These are phyloP conservation scores for Phragmites australis DNA, from an alignment of 176 grass and related monocot species.

Conservation along the genomic window DNA sequence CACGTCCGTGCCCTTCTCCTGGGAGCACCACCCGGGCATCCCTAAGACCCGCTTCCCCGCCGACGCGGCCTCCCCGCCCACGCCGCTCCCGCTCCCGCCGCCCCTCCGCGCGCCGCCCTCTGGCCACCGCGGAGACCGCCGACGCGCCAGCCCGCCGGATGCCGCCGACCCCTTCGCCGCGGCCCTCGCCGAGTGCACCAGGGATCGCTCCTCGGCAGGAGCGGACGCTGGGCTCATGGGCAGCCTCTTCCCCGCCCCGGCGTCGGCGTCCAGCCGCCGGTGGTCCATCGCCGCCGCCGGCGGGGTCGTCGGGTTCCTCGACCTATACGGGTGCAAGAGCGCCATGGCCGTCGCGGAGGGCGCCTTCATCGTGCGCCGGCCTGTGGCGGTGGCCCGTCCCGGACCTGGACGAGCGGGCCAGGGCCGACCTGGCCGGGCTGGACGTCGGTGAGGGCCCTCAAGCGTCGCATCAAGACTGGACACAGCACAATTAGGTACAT, in stretches of 20 bases:
- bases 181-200: constrained; percentile 54
- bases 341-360: constrained; percentile 57
- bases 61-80: neutral
- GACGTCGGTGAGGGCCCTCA: constrained; percentile 21
- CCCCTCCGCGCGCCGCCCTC: constrained; percentile 4
- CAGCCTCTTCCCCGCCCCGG: constrained; percentile 22
- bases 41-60: constrained; percentile 48
- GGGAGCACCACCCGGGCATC: constrained; percentile 91
- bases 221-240: neutral
- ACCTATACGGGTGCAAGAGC: constrained; percentile 73
- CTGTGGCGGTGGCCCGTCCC: constrained; percentile 23
- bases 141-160: neutral
- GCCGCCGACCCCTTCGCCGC: constrained; percentile 45
- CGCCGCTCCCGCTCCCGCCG: constrained; percentile 40
- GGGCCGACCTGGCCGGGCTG: constrained; percentile 37
- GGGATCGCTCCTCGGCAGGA: constrained; percentile 15
- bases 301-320: constrained; percentile 41
- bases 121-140: neutral
- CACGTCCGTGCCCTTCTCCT: constrained; percentile 92
- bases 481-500: constrained; percentile 49
- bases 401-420: neutral
- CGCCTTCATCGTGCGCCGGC: constrained; percentile 55
- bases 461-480: neutral
- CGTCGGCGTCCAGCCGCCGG: constrained; percentile 2
- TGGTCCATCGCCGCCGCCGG: constrained; percentile 12